These are phyloP conservation scores for Lepiota venenata DNA, from an alignment of 768 basidiomycete species.

Conservation along the genomic window DNA sequence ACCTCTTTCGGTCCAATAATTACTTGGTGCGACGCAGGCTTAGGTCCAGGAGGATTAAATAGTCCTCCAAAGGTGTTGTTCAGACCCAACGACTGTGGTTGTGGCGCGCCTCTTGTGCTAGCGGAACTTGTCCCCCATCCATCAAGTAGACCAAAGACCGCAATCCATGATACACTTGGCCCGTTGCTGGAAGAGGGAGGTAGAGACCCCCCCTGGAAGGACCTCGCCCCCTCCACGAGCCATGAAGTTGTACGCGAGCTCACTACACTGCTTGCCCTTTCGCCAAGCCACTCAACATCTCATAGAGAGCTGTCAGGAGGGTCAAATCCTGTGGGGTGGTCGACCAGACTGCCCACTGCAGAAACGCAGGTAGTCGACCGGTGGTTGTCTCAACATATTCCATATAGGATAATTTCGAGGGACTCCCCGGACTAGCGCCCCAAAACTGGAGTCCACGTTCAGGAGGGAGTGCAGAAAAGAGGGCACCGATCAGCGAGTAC, in stretches of 20 bases:
- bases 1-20: slow-evolving; percentile 68
- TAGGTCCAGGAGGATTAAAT: slow-evolving; percentile 35
- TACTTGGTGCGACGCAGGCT: slow-evolving; percentile 41
- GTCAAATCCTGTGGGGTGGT: slow-evolving; percentile 69
- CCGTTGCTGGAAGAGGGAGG: slow-evolving; percentile 47
- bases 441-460: slow-evolving; percentile 87
- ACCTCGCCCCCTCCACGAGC: slow-evolving; percentile 72
- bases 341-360: slow-evolving; percentile 90
- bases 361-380: slow-evolving; percentile 49
- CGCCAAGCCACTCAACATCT: slow-evolving; percentile 84
- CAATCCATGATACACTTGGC: slow-evolving; percentile 72
- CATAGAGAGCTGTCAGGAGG: slow-evolving; percentile 79
- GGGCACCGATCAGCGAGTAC: slow-evolving; percentile 77
- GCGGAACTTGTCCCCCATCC: slow-evolving; percentile 64
- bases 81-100: slow-evolving; percentile 37
- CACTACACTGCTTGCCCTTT: slow-evolving; percentile 84
- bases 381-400: slow-evolving; percentile 57
- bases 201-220: slow-evolving; percentile 54
- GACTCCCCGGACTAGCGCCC: slow-evolving; percentile 51
- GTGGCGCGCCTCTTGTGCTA: slow-evolving; percentile 40
- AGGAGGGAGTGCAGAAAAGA: slow-evolving; percentile 70
- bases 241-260: slow-evolving; percentile 87
- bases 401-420: slow-evolving; percentile 44
- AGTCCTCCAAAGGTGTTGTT: slow-evolving; percentile 24
- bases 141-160: slow-evolving; percentile 72